phyloP scores from a whole-genome alignment of 106 monocot species.

The Apostasia ramifera region DNA sequence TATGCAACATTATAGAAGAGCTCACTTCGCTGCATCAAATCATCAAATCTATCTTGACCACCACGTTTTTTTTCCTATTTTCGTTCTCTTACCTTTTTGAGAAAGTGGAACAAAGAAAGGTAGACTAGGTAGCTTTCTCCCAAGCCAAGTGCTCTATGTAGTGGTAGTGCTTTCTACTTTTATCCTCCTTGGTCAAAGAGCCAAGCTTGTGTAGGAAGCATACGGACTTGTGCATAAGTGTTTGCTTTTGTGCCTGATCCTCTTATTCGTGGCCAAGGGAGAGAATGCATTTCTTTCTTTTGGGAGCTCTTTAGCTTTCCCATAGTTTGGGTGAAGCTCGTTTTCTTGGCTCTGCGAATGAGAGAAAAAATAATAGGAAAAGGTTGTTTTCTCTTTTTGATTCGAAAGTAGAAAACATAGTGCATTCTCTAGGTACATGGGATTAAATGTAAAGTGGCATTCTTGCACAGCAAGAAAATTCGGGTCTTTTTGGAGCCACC shows the following conservation, averaged over 20 bases:
- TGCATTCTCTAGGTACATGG: slow-evolving; percentile 5
- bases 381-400: background rate
- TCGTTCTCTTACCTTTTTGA: background rate
- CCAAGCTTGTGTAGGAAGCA: background rate
- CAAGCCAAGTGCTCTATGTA: background rate
- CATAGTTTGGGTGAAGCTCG: slow-evolving; percentile 9
- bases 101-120: too few species aligned
- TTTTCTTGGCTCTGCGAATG: slow-evolving; percentile 9
- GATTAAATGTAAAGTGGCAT: slow-evolving; percentile 7
- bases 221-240: background rate
- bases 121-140: too few species aligned
- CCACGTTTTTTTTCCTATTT: background rate
- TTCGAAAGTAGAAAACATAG: slow-evolving; percentile 6
- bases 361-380: background rate
- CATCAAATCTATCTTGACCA: background rate
- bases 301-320: background rate
- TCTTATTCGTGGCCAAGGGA: background rate
- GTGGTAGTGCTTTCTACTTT: slow-evolving; percentile 1
- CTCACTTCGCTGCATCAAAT: background rate
- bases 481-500: background rate
- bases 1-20: background rate
- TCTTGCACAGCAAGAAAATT: background rate
- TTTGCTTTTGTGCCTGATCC: background rate
- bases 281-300: slow-evolving; percentile 1
- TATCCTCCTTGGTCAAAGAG: background rate